These are phyloP conservation scores for Saccharomycopsis hybrid DNA, from an alignment of 1,139 yeast species.

Conservation along the genomic window DNA sequence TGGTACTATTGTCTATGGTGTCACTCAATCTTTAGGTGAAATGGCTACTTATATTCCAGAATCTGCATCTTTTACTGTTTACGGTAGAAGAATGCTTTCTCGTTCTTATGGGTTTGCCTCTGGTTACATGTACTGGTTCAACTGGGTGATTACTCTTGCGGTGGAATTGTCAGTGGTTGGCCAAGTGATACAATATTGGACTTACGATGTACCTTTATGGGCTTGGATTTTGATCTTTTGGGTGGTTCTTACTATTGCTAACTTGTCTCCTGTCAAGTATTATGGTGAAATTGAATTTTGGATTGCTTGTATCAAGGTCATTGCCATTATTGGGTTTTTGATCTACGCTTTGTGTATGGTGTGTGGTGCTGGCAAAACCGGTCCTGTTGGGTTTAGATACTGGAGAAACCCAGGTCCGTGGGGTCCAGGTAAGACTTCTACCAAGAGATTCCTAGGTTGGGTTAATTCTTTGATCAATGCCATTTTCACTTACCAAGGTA, in stretches of 20 bases:
- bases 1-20: conserved; percentile 57
- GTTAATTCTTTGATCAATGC: conserved; percentile 64
- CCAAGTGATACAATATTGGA: conserved; percentile 76
- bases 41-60: conserved; percentile 71
- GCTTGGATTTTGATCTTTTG: conserved; percentile 69
- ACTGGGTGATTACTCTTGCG: conserved; percentile 82
- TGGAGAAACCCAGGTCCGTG: conserved; percentile 93
- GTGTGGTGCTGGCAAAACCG: conserved; percentile 67
- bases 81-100: conserved; percentile 48
- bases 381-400: conserved; percentile 78
- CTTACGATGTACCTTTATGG: conserved; percentile 62
- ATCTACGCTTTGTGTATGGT: conserved; percentile 66
- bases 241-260: conserved; percentile 44
- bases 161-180: conserved; percentile 80
- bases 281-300: conserved; percentile 71
- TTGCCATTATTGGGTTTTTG: conserved; percentile 70
- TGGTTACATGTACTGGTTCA: conserved; percentile 83
- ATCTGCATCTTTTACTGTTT: conserved; percentile 57
- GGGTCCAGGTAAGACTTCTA: conserved; percentile 52
- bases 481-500: conserved; percentile 76
- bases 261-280: conserved; percentile 55
- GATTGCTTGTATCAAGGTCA: conserved; percentile 62
- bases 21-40: conserved; percentile 67
- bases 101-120: conserved; percentile 69
- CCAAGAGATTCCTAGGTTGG: conserved; percentile 72